These are phyloP conservation scores for Mycena alexandri DNA, from an alignment of 768 basidiomycete genomes.

Conservation along the genomic window DNA sequence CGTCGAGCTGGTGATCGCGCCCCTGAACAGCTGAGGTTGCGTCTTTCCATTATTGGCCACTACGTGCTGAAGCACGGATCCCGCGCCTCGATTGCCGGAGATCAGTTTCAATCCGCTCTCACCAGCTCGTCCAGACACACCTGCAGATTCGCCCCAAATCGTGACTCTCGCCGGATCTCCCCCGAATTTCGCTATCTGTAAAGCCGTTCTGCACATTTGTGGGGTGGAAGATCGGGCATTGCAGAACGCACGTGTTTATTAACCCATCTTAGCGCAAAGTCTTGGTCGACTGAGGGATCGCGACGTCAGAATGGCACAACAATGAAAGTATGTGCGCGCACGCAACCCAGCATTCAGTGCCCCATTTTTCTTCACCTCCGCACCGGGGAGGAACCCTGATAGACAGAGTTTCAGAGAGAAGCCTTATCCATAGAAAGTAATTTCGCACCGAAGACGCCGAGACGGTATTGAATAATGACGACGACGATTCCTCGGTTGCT, in stretches of 20 bases:
- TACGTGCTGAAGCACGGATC: slow-evolving; percentile 51
- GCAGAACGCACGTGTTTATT: slow-evolving; percentile 42
- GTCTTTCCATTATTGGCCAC: slow-evolving; percentile 50
- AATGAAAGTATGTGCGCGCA: slow-evolving; percentile 17
- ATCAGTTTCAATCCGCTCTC: no score
- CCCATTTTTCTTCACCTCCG: slow-evolving; percentile 45
- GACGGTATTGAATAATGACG: no score
- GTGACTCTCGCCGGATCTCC: slow-evolving; percentile 42
- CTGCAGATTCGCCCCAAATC: slow-evolving; percentile 44
- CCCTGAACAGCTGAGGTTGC: slow-evolving; percentile 47
- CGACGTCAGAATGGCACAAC: not conserved
- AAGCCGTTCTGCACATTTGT: no score
- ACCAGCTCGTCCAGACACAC: slow-evolving; percentile 10
- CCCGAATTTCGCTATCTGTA: slow-evolving; percentile 40
- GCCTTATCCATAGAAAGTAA: no score
- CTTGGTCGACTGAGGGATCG: slow-evolving; percentile 46
- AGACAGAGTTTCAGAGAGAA: not conserved
- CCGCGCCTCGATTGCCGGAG: slow-evolving; percentile 41
- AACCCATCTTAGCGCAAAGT: slow-evolving; percentile 49
- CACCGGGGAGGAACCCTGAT: slow-evolving; percentile 48
- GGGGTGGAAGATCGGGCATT: no score
- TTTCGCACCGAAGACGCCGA: not conserved
- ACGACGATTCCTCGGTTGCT: no score
- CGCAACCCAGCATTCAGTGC: slow-evolving; percentile 48
- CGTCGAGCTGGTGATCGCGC: slow-evolving; percentile 50